These are phyloP conservation scores for Solanum verrucosum DNA, from an alignment of 257 asterid genomes.

Conservation along the genomic window DNA sequence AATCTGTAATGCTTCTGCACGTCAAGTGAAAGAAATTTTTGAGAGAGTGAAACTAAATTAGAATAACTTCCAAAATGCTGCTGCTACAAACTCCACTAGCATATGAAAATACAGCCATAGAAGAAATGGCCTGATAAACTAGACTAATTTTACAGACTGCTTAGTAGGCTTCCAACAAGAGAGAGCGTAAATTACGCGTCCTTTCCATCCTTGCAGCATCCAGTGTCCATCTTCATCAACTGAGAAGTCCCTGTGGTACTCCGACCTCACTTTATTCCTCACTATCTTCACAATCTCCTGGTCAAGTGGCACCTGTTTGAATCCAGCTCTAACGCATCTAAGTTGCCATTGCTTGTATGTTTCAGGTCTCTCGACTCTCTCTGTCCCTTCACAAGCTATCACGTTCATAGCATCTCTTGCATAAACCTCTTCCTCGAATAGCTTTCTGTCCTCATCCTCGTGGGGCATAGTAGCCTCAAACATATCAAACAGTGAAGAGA, in stretches of 20 bases:
- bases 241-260: conserved; percentile 20
- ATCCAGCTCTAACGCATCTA: conserved; percentile 27
- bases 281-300: conserved; percentile 15
- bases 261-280: conserved; percentile 13
- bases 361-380: conserved; percentile 34
- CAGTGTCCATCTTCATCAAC: conserved; percentile 21
- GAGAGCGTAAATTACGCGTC: conserved; percentile 17
- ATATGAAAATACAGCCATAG: neutral
- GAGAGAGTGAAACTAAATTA: neutral
- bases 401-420: conserved; percentile 32
- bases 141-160: neutral
- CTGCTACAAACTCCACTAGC: neutral
- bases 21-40: neutral
- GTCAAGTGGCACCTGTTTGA: conserved; percentile 25
- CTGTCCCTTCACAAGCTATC: conserved; percentile 32
- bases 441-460: conserved; percentile 13
- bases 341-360: conserved; percentile 34
- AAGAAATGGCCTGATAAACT: neutral
- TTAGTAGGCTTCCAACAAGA: conserved; percentile 19
- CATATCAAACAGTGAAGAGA: conserved; percentile 23
- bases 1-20: neutral
- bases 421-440: conserved; percentile 15
- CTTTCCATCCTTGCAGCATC: conserved; percentile 35
- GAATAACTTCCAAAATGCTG: neutral
- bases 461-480: conserved; percentile 17